These are phyloP conservation scores for Fusarium tanahbumbuense DNA, from an alignment of 2,329 filamentous ascomycete species.

Conservation along the genomic window DNA sequence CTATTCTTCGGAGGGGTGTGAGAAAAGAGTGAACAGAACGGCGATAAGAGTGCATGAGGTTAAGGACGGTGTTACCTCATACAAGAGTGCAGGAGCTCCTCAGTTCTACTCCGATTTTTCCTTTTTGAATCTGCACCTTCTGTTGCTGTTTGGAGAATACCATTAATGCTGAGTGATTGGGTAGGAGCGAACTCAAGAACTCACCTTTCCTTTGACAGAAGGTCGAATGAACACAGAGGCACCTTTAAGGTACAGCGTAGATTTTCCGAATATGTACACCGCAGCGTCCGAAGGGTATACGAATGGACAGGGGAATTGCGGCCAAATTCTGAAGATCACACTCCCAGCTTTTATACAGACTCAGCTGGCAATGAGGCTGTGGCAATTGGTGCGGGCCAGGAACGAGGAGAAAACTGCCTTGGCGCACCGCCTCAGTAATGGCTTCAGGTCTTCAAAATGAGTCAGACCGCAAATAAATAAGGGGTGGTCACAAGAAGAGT, in stretches of 20 bases:
- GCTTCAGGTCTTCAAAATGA: slow-evolving; percentile 26
- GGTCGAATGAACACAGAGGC: not conserved
- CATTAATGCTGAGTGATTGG: not conserved
- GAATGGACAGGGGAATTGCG: not conserved
- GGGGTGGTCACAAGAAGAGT: not conserved
- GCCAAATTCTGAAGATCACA: not conserved
- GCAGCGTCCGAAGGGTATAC: not conserved
- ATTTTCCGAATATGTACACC: not conserved
- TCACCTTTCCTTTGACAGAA: slow-evolving; percentile 2
- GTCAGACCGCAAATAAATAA: slow-evolving; percentile 34
- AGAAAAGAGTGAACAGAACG: slow-evolving; percentile 15
- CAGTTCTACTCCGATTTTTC: not conserved
- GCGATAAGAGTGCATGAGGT: slow-evolving; percentile 5
- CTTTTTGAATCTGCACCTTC: not conserved
- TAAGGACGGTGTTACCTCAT: not conserved
- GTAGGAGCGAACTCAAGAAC: not conserved
- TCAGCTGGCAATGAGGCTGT: slow-evolving; percentile 9
- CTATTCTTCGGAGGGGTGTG: slow-evolving; percentile 16
- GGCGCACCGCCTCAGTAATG: slow-evolving; percentile 42
- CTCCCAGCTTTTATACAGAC: slow-evolving; percentile 18
- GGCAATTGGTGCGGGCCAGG: slow-evolving; percentile 30
- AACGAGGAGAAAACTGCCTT: slow-evolving; percentile 41
- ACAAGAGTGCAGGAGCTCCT: slow-evolving; percentile 8
- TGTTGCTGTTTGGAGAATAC: not conserved
- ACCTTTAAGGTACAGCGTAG: too few species aligned